phyloP scores from a whole-genome alignment of 2,329 filamentous ascomycete genomes.

The Fusarium irregulare region DNA sequence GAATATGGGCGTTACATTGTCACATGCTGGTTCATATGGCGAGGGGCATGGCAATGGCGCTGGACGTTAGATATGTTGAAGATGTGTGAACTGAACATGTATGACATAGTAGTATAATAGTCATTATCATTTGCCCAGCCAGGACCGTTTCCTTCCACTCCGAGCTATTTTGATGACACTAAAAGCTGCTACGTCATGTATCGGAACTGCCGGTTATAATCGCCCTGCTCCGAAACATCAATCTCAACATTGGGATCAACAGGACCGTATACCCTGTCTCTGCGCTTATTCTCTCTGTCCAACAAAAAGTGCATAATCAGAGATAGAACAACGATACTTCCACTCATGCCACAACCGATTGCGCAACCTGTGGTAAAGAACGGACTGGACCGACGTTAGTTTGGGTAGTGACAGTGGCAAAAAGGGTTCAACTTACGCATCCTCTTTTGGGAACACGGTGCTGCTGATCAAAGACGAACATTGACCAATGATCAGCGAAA shows the following conservation, averaged over 20 bases:
- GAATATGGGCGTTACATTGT: constrained; percentile 19
- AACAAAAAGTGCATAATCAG: constrained; percentile 22
- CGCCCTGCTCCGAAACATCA: constrained; percentile 1
- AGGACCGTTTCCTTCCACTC: no score
- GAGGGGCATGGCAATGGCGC: constrained; percentile 11
- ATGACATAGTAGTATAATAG: neutral
- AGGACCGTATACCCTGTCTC: neutral
- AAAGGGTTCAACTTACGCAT: constrained; percentile 7
- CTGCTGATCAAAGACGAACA: constrained; percentile 36
- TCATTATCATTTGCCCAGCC: no score
- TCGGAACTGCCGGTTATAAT: constrained; percentile 12
- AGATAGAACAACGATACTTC: neutral
- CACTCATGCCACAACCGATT: constrained; percentile 25
- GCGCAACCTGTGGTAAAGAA: constrained; percentile 29
- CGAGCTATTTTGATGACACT: no score
- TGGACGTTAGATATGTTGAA: fast-evolving
- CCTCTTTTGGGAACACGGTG: constrained; percentile 22
- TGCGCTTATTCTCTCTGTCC: constrained; percentile 8
- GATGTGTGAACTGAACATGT: fast-evolving
- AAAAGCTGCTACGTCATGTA: constrained; percentile 5
- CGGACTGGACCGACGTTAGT: neutral
- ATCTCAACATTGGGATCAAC: neutral
- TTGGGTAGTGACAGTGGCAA: fast-evolving
- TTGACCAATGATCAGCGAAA: constrained; percentile 17
- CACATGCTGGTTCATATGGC: constrained; percentile 26